These are phyloP conservation scores for Carex cristatella DNA, from an alignment of 176 grass and related monocot genomes.

Conservation along the genomic window DNA sequence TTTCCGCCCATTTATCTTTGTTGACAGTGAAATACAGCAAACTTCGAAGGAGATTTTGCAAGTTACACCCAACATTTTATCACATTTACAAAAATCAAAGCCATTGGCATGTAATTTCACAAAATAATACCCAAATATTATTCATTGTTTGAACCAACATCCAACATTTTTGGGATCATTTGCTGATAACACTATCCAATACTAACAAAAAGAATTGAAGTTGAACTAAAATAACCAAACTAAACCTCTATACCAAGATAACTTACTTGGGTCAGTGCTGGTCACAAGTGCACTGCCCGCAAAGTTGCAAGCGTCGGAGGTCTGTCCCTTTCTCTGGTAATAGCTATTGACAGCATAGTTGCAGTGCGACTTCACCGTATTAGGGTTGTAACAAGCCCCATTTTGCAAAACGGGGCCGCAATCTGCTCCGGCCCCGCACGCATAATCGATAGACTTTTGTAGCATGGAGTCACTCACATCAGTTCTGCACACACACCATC, in stretches of 20 bases:
- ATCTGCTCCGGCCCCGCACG: slow-evolving; percentile 69
- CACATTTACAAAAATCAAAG: background rate
- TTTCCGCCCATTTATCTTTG: background rate
- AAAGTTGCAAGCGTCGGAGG: slow-evolving; percentile 59
- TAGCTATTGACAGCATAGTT: slow-evolving; percentile 92
- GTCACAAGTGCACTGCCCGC: slow-evolving; percentile 29
- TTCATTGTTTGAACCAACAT: background rate
- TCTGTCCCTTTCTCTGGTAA: slow-evolving; percentile 69
- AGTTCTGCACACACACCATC: slow-evolving; percentile 64
- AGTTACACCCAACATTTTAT: background rate
- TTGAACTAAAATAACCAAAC: background rate
- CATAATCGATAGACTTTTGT: slow-evolving; percentile 81
- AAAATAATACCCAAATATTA: background rate
- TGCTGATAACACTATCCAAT: background rate
- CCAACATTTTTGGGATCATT: background rate
- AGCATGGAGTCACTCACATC: slow-evolving; percentile 37
- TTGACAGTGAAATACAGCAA: no score
- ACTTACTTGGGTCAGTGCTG: slow-evolving; percentile 56
- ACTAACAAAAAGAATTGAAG: background rate
- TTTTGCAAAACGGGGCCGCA: slow-evolving; percentile 48
- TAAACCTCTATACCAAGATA: background rate
- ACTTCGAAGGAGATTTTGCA: background rate
- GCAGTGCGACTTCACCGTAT: slow-evolving; percentile 73
- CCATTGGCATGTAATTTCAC: background rate
- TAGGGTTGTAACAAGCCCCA: slow-evolving; percentile 56